Conservation (phyloP, 495 filamentous ascomycete genomes). For the Tuber indicum region DNA sequence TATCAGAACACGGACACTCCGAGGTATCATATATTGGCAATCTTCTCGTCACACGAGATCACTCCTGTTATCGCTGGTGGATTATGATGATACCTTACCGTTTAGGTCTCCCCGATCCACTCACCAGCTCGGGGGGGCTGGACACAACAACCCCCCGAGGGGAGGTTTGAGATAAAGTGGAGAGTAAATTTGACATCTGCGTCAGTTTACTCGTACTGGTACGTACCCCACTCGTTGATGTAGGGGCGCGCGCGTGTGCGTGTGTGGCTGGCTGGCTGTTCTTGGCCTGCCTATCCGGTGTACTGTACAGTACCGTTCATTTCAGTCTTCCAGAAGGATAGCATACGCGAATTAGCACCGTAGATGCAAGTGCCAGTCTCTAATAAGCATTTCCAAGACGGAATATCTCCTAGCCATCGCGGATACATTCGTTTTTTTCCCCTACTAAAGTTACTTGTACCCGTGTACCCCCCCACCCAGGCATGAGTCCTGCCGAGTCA, state of each 20-base stretch:
- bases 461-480: too few species aligned
- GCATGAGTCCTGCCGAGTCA: too few species aligned
- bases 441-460: too few species aligned
- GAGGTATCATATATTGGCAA: not conserved
- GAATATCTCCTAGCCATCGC: too few species aligned
- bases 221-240: not conserved
- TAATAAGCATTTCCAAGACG: too few species aligned
- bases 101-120: not conserved
- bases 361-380: too few species aligned
- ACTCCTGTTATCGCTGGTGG: not conserved
- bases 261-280: too few species aligned
- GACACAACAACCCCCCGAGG: not conserved
- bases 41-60: not conserved
- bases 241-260: not conserved
- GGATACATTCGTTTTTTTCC: too few species aligned
- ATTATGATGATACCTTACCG: too few species aligned
- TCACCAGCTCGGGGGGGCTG: too few species aligned
- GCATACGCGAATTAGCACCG: too few species aligned
- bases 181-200: not conserved
- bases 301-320: not conserved
- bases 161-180: not conserved
- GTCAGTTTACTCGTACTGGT: not conserved
- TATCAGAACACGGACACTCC: not conserved
- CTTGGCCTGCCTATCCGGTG: not conserved
- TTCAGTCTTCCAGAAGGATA: too few species aligned